Evolutionary conservation across 345 rosid species (phyloP), one percentile per base, ranked within the genome.

Genomic region (Nephelium lappaceum): DNA sequence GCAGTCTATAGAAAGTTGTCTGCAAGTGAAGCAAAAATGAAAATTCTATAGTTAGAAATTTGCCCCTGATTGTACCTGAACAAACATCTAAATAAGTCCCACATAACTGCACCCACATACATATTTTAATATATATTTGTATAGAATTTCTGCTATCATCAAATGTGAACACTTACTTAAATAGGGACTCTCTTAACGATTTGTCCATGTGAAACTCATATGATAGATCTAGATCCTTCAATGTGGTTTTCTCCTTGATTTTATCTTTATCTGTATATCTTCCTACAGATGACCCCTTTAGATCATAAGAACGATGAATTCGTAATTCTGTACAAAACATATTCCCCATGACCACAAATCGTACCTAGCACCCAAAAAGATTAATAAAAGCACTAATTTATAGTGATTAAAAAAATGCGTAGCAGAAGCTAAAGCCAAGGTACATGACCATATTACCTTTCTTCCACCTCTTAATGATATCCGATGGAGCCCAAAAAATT

Each of bases 301-400:
- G 91, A 86, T 96, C 98, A 79, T 91, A 96, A 51, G 97, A 90
- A 57, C 89, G 88, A 85, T 96, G 99, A 79, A 96, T 96, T 81
- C 88, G 86, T 72, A 94, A 83, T 82, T 94, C 98, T 68, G 99
- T 96, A 90, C 97, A 96, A 81, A 96, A 96, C 99, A 96, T 96
- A 83, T 94, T 96, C 49, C 99, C 99, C 99, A 96, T 96, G 80
- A 96, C 97, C 88, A 96, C 94, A 86, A 96, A 96, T 24, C 92
- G 93, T 78, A 94, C 99, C 99, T 96, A 80, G 42, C 80, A 74
- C 82, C 81, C 84, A 51, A 71, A 82, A 19, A 69, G 65, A 82
- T 63, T 14, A 70, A 66, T 25, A 57, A 75, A 66, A 77, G 10
- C 68, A 45, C 80, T 58, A 72, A 79, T 21, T 49, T 45, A 65